Base-by-base conservation (phyloP, 305 asterid species). In the Petunia hybrid region DNA sequence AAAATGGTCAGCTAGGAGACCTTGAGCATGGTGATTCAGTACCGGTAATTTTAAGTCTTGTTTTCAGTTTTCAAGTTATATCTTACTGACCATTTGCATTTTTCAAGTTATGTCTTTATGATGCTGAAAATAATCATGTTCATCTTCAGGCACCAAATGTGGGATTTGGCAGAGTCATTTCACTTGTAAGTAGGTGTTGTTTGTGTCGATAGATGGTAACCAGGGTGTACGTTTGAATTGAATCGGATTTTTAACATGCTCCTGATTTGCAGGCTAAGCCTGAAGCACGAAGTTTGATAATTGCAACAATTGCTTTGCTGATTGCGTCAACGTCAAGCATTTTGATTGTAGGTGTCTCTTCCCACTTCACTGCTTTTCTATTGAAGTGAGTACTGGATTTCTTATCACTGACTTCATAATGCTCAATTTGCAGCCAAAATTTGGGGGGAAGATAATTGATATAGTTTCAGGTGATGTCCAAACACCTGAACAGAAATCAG, bases 401-500 rank as follows among this genome's bases (percentile, higher is more conserved):
- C 64, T 63, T 79, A 5, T 57, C n/a, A n/a, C 46, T 51, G 60
- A 40, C 45, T 31, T 57, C 79, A 14, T 36, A 48, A 67, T 87
- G 82, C 83, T 80, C 67, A 59, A 76, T 60, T 60, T 87, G 86
- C 93, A 92, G 97, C 94, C 97, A 73, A 92, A 89, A 80, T 94
- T 89, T 86, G 97, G 96, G 82, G 98, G 98, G 82, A 85, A 80
- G 84, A 90, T 94, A 61, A 92, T 94, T 80, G 98, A 94, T 84
- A 90, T 94, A 39, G 98, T 92, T 43, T 92, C 98, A 35, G 83
- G 94, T 80, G 97, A 92, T 65, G 81, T 73, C 61, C 80, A 81
- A 40, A 89, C 97, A 62, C 89, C 87, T 45, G 94, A 92, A 85
- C 89, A 89, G 89, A 90, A 90, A 85, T 81, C 90, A 60, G 85